Base-by-base conservation (phyloP, 164 flowering plant species). In the Kingdonia uniflora region DNA sequence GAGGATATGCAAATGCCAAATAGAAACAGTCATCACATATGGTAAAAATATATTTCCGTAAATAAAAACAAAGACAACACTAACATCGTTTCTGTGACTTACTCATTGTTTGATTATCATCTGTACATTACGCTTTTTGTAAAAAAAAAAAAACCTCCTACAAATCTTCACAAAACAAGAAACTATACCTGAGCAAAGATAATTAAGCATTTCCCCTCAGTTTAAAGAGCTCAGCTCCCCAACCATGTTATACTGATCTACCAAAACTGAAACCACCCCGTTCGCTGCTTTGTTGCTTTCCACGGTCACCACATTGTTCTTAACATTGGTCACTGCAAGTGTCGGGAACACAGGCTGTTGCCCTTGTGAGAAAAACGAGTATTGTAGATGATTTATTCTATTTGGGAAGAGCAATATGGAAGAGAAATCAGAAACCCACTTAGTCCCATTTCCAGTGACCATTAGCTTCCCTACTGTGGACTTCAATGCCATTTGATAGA, bases 371-470 rank as follows among this genome's bases (percentile, higher is more conserved):
- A 62, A 72, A 55, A 80, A 62, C 2, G 86, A 76, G 43, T 80
- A 76, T 25, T 74, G 70, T 17, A 77, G 42, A 51, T 76, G 68
- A 68, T 44, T 64, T 29, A 80, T 78, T 45, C 59, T 44, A 39
- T 76, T 63, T 0, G 82, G 82, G 52, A 80, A 78, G 6, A 80
- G 26, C 66, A 80, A 56, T 12, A 68, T 19, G 0, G 52, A 1
- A 0, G 76, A 68, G 42, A 80, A 80, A 54, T 78, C 81, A 1
- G 71, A 67, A 8, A 58, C 64, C 85, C 81, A 77, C 24, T 57
- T 66, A 0, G 76, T 73, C 51, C 75, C 76, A 41, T 66, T 77
- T 41, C 75, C 80, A 1, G 53, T 52, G 41, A 74, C 74, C 0
- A 53, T 45, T 64, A 67, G 6, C 22, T 54, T 78, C 24, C 68